Percentiles rank a stretch among this genome's conserved stretches.
Conservation (phyloP, 148 eudicot genomes). For the Spergularia marina region DNA sequence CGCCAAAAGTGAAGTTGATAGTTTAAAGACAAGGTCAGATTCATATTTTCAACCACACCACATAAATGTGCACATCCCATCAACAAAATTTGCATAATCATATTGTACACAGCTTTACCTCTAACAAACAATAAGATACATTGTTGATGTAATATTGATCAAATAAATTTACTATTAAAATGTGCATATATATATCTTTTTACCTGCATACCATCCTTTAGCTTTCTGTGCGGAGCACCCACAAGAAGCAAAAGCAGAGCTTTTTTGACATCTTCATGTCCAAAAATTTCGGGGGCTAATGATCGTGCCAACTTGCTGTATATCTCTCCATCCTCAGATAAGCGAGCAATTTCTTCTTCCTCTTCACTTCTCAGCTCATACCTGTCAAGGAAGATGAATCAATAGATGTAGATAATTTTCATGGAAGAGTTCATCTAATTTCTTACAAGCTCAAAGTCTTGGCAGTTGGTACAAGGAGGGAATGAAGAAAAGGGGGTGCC, state of each 20-base stretch:
- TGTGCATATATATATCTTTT: neutral
- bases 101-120: neutral
- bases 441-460: slow-evolving; percentile 1
- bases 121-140: neutral
- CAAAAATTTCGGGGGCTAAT: slow-evolving; percentile 93
- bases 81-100: neutral
- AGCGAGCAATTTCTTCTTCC: slow-evolving; percentile 86
- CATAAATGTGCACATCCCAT: neutral
- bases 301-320: slow-evolving; percentile 86
- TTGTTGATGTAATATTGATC: neutral
- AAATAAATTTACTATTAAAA: neutral
- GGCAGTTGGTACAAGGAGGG: slow-evolving; percentile 7
- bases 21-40: neutral
- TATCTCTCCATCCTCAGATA: slow-evolving; percentile 96
- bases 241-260: slow-evolving; percentile 94
- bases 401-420: neutral
- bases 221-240: slow-evolving; percentile 90
- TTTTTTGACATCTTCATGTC: slow-evolving; percentile 98
- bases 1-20: neutral
- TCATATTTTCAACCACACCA: neutral
- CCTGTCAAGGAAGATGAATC: slow-evolving; percentile 34
- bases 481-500: neutral
- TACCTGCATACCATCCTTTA: slow-evolving; percentile 99
- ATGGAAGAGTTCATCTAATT: neutral
- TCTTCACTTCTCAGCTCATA: slow-evolving; percentile 87